Conservation (phyloP, 805 yeast species). For the Yarrowia bubula region DNA sequence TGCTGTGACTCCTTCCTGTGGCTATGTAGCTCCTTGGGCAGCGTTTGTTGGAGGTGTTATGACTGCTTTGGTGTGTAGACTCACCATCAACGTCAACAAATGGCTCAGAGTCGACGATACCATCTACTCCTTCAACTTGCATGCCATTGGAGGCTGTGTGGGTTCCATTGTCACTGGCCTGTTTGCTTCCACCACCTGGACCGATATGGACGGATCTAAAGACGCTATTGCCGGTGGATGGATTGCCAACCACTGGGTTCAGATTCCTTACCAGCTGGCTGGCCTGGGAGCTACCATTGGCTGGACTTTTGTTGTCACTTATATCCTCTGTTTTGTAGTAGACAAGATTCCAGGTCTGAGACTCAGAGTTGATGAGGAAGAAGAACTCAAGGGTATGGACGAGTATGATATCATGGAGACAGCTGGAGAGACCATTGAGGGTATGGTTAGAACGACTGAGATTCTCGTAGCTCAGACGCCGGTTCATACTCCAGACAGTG, state of each 20-base stretch:
- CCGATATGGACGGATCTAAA: background rate
- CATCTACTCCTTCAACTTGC: constrained; percentile 87
- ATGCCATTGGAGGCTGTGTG: constrained; percentile 83
- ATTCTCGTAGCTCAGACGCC: background rate
- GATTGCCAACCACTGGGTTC: constrained; percentile 78
- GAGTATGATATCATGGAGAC: constrained; percentile 3
- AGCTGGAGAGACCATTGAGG: background rate
- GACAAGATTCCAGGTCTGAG: constrained; percentile 77
- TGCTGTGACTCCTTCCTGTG: constrained; percentile 96
- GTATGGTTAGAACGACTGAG: background rate
- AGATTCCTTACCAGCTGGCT: constrained; percentile 86
- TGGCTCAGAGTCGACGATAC: constrained; percentile 85
- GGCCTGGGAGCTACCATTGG: constrained; percentile 66
- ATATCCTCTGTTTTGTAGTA: constrained; percentile 61
- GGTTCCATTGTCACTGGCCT: constrained; percentile 86
- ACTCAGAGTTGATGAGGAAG: constrained; percentile 79
- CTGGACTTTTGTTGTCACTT: constrained; percentile 75
- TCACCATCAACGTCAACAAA: constrained; percentile 15
- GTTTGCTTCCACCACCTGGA: constrained; percentile 51
- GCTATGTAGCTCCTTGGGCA: constrained; percentile 75
- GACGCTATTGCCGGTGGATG: constrained; percentile 63
- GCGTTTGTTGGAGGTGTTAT: background rate
- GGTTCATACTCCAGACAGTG: background rate
- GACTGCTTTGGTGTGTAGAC: background rate
- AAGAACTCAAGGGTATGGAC: constrained; percentile 86